Conservation (phyloP, 495 filamentous ascomycete genomes). For the Viridothelium virens region DNA sequence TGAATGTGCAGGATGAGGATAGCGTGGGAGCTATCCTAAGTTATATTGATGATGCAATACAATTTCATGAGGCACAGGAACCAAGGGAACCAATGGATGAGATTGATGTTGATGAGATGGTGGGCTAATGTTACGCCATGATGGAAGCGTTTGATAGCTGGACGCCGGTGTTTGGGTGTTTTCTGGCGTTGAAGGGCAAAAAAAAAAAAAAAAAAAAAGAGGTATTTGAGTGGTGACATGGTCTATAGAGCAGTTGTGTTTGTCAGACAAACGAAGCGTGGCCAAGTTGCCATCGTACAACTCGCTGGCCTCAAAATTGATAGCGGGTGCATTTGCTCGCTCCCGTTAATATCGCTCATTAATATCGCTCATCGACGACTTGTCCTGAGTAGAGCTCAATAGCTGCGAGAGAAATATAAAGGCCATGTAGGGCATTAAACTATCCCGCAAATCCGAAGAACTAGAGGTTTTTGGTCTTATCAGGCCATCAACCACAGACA, state of each 20-base stretch:
- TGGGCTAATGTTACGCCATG: neutral
- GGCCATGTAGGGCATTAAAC: no score
- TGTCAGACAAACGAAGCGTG: neutral
- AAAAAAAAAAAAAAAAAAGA: neutral
- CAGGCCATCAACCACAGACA: no score
- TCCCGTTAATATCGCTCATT: neutral
- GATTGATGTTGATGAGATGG: constrained; percentile 49
- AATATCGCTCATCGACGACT: neutral
- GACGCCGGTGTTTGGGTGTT: neutral
- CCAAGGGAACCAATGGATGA: constrained; percentile 78
- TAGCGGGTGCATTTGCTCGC: no score
- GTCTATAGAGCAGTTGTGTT: neutral
- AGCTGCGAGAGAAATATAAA: no score
- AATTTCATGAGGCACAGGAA: constrained; percentile 94
- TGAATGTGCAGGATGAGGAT: constrained; percentile 88
- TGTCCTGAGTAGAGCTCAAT: neutral
- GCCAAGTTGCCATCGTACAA: neutral
- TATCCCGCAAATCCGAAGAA: no score
- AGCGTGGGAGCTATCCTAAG: constrained; percentile 86
- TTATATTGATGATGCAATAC: constrained; percentile 94
- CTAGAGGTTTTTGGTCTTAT: no score
- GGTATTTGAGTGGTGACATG: neutral
- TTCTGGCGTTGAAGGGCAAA: neutral
- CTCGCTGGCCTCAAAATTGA: neutral
- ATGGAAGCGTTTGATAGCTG: neutral